phyloP scores from a whole-genome alignment of 106 monocot species.

The Dendrobium huoshanense region DNA sequence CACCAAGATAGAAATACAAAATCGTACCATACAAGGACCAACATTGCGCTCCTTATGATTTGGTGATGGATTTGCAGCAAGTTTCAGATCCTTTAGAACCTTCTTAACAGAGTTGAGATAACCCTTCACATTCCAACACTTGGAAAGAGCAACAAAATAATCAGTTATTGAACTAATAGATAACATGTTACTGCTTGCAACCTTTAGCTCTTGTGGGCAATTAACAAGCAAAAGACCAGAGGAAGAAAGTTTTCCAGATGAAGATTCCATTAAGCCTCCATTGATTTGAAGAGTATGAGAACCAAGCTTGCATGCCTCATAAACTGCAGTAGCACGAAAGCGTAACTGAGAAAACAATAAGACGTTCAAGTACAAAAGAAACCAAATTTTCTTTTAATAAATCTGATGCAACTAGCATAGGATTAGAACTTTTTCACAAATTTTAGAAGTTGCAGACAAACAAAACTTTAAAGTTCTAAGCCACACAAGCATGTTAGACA shows the following conservation, averaged over 20 bases:
- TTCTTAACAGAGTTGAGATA: slow-evolving; percentile 46
- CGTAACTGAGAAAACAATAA: not conserved
- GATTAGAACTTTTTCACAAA: not conserved
- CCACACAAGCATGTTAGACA: not conserved
- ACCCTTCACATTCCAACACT: slow-evolving; percentile 53
- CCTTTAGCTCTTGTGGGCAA: slow-evolving; percentile 69
- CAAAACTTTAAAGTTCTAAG: not conserved
- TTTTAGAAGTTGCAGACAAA: not conserved
- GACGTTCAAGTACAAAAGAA: not conserved
- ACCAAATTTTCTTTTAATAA: not conserved
- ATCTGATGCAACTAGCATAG: not conserved
- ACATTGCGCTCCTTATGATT: slow-evolving; percentile 67
- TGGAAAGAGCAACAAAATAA: slow-evolving; percentile 54
- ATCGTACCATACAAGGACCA: slow-evolving; percentile 53
- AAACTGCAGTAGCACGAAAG: slow-evolving; percentile 46
- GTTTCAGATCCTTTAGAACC: slow-evolving; percentile 58
- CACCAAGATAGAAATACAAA: not conserved
- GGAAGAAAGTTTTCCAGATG: slow-evolving; percentile 34
- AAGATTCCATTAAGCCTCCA: slow-evolving; percentile 45
- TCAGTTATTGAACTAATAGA: slow-evolving; percentile 45
- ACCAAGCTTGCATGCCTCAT: slow-evolving; percentile 90
- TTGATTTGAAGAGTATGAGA: slow-evolving; percentile 51
- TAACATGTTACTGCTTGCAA: slow-evolving; percentile 25
- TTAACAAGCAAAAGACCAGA: slow-evolving; percentile 76
- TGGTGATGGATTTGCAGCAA: slow-evolving; percentile 31